Conservation (phyloP, 2,329 filamentous ascomycete genomes). For the Trichoderma sp. region DNA sequence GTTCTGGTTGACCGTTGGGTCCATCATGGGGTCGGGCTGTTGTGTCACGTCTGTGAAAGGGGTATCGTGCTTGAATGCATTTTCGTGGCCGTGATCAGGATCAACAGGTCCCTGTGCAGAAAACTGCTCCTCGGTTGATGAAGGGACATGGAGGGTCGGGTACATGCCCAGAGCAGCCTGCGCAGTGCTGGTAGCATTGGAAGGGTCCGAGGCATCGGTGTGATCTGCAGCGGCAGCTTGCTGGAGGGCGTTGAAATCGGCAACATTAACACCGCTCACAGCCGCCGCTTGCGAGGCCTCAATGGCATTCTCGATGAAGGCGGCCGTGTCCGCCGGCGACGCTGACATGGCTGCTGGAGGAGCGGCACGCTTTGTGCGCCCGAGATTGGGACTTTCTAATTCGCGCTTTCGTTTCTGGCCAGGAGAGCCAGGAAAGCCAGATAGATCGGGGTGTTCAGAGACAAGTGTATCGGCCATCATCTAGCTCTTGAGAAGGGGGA, state of each 20-base stretch:
- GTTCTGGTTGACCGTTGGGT: conserved; percentile 30
- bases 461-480: conserved; percentile 48
- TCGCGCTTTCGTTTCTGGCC: conserved; percentile 56
- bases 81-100: conserved; percentile 19
- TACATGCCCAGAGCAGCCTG: conserved; percentile 60
- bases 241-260: conserved; percentile 56
- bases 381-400: conserved; percentile 48
- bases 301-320: conserved; percentile 55
- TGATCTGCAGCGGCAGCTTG: conserved; percentile 50
- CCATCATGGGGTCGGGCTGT: conserved; percentile 33
- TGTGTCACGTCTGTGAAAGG: conserved; percentile 35
- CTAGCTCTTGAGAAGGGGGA: neutral
- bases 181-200: conserved; percentile 57
- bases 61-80: conserved; percentile 29
- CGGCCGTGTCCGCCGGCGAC: conserved; percentile 42
- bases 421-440: conserved; percentile 42
- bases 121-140: conserved; percentile 58
- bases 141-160: conserved; percentile 56
- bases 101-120: conserved; percentile 48
- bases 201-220: conserved; percentile 47
- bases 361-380: conserved; percentile 50
- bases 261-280: conserved; percentile 45
- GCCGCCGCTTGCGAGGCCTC: conserved; percentile 41
- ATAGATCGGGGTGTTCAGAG: conserved; percentile 48
- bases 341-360: conserved; percentile 46